These are phyloP conservation scores for Candida peoriensis DNA, from an alignment of 805 yeast genomes.

Conservation along the genomic window DNA sequence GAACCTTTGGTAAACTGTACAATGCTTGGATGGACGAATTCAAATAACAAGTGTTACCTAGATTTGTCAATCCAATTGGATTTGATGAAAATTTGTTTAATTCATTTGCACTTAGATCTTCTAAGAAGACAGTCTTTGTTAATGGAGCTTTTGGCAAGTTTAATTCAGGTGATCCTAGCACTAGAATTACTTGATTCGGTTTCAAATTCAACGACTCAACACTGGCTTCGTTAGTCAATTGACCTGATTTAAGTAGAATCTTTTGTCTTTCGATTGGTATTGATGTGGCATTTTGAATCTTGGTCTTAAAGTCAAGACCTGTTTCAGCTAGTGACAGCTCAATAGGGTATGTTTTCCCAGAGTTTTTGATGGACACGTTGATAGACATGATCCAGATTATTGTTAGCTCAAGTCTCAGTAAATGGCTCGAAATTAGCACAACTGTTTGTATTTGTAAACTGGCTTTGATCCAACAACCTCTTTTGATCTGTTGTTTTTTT, in stretches of 20 bases:
- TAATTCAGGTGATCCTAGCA: constrained; percentile 84
- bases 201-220: constrained; percentile 48
- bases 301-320: constrained; percentile 56
- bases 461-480: too few relatives aligned
- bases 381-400: too few relatives aligned
- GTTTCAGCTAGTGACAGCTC: constrained; percentile 24
- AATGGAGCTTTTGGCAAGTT: constrained; percentile 50
- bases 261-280: constrained; percentile 91
- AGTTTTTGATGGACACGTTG: constrained; percentile 48
- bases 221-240: constrained; percentile 59
- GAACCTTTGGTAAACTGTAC: constrained; percentile 69
- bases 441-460: too few relatives aligned
- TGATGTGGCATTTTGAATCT: constrained; percentile 66
- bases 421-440: too few relatives aligned
- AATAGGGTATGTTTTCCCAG: constrained; percentile 63
- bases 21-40: constrained; percentile 88
- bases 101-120: constrained; percentile 53
- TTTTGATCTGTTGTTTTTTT: too few relatives aligned
- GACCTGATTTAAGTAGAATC: constrained; percentile 85
- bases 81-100: constrained; percentile 31
- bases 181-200: constrained; percentile 69
- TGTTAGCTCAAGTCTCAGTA: too few relatives aligned
- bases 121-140: constrained; percentile 51
- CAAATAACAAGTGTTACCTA: constrained; percentile 94
- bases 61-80: constrained; percentile 89